Conservation (phyloP, 371 early-diverging fungal genomes). For the Mucor irregularis region DNA sequence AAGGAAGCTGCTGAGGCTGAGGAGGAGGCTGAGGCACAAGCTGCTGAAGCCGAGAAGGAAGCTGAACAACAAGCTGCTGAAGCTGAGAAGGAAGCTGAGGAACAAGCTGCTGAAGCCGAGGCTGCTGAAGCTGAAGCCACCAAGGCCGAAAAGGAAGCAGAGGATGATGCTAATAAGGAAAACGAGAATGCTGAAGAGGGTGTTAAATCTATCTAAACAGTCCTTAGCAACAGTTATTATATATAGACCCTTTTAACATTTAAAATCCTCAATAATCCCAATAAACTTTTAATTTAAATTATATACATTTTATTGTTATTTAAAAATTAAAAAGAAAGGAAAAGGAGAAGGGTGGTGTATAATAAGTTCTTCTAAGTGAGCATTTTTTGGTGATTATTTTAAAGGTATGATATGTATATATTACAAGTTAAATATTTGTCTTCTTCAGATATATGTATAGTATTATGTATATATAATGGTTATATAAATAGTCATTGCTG, state of each 20-base stretch:
- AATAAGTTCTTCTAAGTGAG: no score
- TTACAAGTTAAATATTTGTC: no score
- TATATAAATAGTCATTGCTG: no score
- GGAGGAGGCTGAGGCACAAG: background rate
- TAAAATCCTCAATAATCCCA: no score
- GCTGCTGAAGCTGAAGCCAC: background rate
- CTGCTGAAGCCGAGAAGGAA: background rate
- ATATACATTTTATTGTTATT: background rate
- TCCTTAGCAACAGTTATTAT: background rate
- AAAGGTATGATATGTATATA: no score
- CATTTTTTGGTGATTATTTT: no score
- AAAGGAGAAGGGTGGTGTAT: background rate
- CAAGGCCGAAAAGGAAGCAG: background rate
- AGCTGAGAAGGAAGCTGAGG: background rate
- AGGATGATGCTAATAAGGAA: background rate
- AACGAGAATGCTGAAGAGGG: background rate
- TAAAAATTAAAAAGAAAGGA: background rate
- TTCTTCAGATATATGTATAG: no score
- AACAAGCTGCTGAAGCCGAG: background rate
- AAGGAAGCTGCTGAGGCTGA: background rate
- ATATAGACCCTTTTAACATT: no score
- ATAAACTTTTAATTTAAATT: slow-evolving; percentile 1
- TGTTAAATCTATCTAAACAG: background rate
- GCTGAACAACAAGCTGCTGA: background rate
- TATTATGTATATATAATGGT: no score